These are phyloP conservation scores for Penicillium cataractarum DNA, from an alignment of 495 filamentous ascomycete species.

Conservation along the genomic window DNA sequence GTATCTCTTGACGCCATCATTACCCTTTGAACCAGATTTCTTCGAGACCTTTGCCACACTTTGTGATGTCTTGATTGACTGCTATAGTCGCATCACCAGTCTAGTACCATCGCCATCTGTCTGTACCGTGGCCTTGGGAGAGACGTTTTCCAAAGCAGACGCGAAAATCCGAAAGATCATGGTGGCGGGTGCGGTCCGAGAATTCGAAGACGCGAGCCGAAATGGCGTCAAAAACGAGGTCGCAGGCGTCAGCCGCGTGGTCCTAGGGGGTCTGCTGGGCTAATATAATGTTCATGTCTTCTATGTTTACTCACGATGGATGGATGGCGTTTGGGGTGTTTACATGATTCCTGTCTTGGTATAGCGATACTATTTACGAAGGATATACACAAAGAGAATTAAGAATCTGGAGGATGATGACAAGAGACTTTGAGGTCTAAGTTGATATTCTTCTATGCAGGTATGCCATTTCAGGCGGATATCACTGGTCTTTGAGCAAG, in stretches of 20 bases:
- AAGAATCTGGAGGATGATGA: neutral
- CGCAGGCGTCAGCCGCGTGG: conserved; percentile 80
- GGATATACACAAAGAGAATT: neutral
- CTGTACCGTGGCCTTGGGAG: conserved; percentile 65
- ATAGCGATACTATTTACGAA: neutral
- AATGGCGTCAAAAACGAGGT: conserved; percentile 76
- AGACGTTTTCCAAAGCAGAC: conserved; percentile 90
- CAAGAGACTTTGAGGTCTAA: conserved; percentile 12
- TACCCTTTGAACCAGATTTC: conserved; percentile 97
- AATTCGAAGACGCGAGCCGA: conserved; percentile 89
- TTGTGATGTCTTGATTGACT: conserved; percentile 93
- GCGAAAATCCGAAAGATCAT: conserved; percentile 82
- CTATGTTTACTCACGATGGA: conserved; percentile 17
- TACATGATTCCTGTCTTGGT: conserved; percentile 1
- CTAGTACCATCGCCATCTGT: conserved; percentile 69
- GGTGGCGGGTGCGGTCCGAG: conserved; percentile 78
- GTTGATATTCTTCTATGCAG: conserved; percentile 18
- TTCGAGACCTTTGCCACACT: conserved; percentile 96
- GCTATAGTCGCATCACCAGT: conserved; percentile 75
- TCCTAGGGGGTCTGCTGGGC: conserved; percentile 84
- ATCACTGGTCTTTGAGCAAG: conserved; percentile 15
- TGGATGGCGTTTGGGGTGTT: conserved; percentile 15
- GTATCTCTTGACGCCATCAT: conserved; percentile 83
- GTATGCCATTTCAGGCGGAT: conserved; percentile 17
- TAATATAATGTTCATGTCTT: conserved; percentile 36